These are phyloP conservation scores for Monosporascus ibericus DNA, from an alignment of 2,329 filamentous ascomycete genomes.

Conservation along the genomic window DNA sequence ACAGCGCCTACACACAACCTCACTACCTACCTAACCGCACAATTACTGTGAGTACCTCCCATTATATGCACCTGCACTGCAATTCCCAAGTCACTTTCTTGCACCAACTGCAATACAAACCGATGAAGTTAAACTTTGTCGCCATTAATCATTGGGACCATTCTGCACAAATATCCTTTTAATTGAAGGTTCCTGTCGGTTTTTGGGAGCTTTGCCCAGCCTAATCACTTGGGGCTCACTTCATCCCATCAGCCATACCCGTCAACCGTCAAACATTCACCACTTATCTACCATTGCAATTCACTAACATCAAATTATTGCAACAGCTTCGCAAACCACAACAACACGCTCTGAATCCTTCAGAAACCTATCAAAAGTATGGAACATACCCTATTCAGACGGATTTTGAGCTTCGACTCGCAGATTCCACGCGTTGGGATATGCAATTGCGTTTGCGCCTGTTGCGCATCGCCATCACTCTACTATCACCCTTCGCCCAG, in stretches of 20 bases:
- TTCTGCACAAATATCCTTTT: background rate
- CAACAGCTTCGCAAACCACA: constrained; percentile 29
- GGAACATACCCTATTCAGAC: constrained; percentile 19
- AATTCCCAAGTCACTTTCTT: constrained; percentile 35
- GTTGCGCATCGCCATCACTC: constrained; percentile 13
- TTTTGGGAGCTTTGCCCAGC: no score
- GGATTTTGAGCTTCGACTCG: constrained; percentile 30
- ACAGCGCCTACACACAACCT: constrained; percentile 34
- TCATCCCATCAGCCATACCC: constrained; percentile 3
- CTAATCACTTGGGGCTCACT: no score
- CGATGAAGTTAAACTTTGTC: background rate
- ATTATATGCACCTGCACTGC: constrained; percentile 30
- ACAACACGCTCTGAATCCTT: constrained; percentile 13
- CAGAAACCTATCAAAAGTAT: constrained; percentile 28
- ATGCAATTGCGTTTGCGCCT: constrained; percentile 36
- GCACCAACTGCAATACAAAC: background rate
- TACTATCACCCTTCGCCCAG: constrained; percentile 1
- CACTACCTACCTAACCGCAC: constrained; percentile 34
- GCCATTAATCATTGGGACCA: background rate
- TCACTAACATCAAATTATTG: constrained; percentile 21
- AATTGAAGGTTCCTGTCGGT: no score
- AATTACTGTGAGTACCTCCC: constrained; percentile 50
- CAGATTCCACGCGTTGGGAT: constrained; percentile 24
- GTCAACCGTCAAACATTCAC: no score
- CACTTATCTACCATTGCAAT: background rate